A percentile compares a stretch with the other conserved stretches of the same genome.
Evolutionary conservation across 2,329 filamentous ascomycete genomes (phyloP).

Genomic region (Penicillium sp.): DNA sequence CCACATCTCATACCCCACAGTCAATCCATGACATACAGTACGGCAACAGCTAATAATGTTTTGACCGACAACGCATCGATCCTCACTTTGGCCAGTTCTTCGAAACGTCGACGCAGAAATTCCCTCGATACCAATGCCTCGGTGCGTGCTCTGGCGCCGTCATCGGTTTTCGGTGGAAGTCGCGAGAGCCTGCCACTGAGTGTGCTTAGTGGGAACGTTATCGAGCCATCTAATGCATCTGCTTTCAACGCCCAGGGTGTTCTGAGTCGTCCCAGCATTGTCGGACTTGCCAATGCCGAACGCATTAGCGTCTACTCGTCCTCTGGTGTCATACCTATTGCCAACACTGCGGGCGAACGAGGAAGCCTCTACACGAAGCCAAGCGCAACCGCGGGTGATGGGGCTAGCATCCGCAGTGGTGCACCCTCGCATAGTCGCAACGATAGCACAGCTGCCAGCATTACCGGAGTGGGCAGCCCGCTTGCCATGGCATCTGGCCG

Average conservation of each 20-base stretch:
- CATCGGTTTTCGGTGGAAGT: conserved; percentile 64
- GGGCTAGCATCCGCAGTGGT: conserved; percentile 75
- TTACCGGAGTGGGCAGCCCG: conserved; percentile 60
- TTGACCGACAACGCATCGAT: conserved; percentile 67
- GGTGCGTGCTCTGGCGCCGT: conserved; percentile 63
- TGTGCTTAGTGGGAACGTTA: conserved; percentile 58
- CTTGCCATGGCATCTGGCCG: conserved; percentile 49
- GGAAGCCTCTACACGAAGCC: conserved; percentile 75
- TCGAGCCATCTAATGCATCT: conserved; percentile 44
- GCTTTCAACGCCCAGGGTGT: conserved; percentile 41
- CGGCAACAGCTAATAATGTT: conserved; percentile 63
- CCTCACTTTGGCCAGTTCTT: conserved; percentile 64
- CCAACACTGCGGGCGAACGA: conserved; percentile 66
- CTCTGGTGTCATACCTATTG: conserved; percentile 61
- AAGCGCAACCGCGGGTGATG: conserved; percentile 56
- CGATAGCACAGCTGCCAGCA: conserved; percentile 79
- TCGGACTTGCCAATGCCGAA: conserved; percentile 58
- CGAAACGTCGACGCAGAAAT: conserved; percentile 63
- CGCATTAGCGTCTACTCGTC: conserved; percentile 73
- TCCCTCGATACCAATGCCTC: conserved; percentile 68
- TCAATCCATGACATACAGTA: conserved; percentile 58
- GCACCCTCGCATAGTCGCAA: conserved; percentile 73
- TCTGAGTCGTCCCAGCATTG: conserved; percentile 51
- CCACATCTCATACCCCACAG: conserved; percentile 56
- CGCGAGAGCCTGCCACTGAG: conserved; percentile 64